A percentile compares a stretch with the other conserved stretches of the same genome.
Conservation (phyloP, 768 basidiomycete genomes). For the Pleurotus giganteus region DNA sequence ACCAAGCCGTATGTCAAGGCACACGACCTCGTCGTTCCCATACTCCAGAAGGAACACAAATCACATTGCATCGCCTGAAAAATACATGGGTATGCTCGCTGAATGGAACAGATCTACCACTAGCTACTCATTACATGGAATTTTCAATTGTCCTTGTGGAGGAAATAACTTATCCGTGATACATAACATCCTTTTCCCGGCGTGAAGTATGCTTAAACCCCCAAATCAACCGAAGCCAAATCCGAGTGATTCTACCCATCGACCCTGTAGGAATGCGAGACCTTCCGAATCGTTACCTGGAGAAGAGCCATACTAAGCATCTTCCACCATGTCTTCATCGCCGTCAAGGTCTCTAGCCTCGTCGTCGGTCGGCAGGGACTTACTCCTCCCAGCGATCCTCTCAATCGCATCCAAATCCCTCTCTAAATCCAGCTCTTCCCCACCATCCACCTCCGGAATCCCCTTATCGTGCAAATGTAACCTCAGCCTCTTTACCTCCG, state of each 20-base stretch:
- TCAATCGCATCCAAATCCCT: slow-evolving; percentile 60
- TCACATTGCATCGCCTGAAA: background rate
- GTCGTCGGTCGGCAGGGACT: slow-evolving; percentile 13
- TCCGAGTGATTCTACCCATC: background rate
- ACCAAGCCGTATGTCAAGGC: slow-evolving; percentile 6
- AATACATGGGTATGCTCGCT: background rate
- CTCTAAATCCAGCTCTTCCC: slow-evolving; percentile 49
- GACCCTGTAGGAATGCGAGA: background rate
- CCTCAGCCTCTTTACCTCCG: slow-evolving; percentile 64
- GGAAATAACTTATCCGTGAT: slow-evolving; percentile 6
- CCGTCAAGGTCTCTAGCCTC: slow-evolving; percentile 13
- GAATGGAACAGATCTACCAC: no score
- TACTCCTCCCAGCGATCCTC: slow-evolving; percentile 19
- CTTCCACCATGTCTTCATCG: slow-evolving; percentile 14
- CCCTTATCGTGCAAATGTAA: slow-evolving; percentile 30
- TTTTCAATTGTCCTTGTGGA: background rate
- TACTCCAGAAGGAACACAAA: background rate
- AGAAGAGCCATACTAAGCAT: background rate
- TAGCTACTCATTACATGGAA: no score
- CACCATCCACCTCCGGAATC: slow-evolving; percentile 24
- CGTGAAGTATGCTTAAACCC: no score
- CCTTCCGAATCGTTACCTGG: background rate
- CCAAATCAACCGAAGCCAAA: no score
- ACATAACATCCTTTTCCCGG: background rate
- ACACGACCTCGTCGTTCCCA: background rate